Evolutionary conservation across 129 eudicot genomes (phyloP).

Genomic region (Flaveria ramosissima): DNA sequence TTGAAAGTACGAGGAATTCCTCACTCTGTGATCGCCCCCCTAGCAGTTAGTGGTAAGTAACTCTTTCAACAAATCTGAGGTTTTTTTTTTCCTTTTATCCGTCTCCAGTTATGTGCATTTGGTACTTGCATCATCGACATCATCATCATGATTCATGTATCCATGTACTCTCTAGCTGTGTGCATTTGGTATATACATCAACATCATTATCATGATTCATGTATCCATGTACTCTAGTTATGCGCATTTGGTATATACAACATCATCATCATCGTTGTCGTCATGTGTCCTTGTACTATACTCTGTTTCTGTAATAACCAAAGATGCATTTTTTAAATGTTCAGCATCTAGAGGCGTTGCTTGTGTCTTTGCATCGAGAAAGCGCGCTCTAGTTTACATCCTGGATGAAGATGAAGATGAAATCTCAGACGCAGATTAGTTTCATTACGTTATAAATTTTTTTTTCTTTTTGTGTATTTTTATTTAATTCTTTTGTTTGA

Average conservation of each 20-base stretch:
- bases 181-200: constrained; percentile 2
- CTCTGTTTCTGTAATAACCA: constrained; percentile 2
- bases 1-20: constrained; percentile 81
- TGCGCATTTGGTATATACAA: not conserved
- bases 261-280: too few relatives aligned
- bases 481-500: not conserved
- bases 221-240: not conserved
- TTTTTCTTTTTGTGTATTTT: not conserved
- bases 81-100: not conserved
- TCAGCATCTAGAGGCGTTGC: constrained; percentile 99
- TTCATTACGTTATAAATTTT: not conserved
- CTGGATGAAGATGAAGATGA: constrained; percentile 79
- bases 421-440: constrained; percentile 71
- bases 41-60: constrained; percentile 90
- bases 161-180: not conserved
- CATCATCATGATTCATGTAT: not conserved
- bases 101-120: not conserved
- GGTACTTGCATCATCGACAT: not conserved
- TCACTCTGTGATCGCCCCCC: constrained; percentile 69
- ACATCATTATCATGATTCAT: not conserved
- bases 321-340: constrained; percentile 14
- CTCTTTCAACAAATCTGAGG: constrained; percentile 8
- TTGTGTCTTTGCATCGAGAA: constrained; percentile 83
- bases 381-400: constrained; percentile 92
- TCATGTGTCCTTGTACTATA: not conserved